Conservation (phyloP, 108 stramenopile species). For the Licmophora abbreviata region DNA sequence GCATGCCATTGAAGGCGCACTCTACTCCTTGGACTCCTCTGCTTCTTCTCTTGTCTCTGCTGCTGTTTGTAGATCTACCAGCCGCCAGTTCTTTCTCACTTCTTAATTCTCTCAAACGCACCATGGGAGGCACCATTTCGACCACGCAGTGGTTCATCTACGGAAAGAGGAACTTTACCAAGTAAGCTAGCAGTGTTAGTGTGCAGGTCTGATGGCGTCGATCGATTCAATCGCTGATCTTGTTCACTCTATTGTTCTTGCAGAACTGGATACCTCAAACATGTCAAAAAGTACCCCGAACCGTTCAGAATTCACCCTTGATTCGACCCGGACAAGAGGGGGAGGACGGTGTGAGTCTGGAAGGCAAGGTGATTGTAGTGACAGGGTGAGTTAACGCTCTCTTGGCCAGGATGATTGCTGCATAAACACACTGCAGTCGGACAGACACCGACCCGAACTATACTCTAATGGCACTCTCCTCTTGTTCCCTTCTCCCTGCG, state of each 20-base stretch:
- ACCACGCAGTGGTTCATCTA: slow-evolving; percentile 67
- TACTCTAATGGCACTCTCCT: not conserved
- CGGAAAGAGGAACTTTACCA: slow-evolving; percentile 67
- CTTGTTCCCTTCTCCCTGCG: not conserved
- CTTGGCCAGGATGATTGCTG: not conserved
- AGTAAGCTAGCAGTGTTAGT: no score
- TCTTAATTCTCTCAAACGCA: no score
- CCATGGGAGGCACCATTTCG: slow-evolving; percentile 42
- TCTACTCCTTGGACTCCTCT: no score
- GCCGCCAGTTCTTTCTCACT: no score
- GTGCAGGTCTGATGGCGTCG: no score
- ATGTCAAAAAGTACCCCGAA: slow-evolving; percentile 47
- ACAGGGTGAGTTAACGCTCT: slow-evolving; percentile 30
- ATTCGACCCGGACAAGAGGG: slow-evolving; percentile 22
- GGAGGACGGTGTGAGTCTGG: slow-evolving; percentile 60
- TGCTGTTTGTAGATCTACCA: no score
- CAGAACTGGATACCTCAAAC: slow-evolving; percentile 64
- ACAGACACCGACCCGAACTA: not conserved
- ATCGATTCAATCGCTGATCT: no score
- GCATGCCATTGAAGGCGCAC: no score
- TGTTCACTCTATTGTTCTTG: no score
- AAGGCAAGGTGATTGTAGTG: slow-evolving; percentile 63
- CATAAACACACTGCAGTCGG: not conserved
- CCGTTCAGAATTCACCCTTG: slow-evolving; percentile 48
- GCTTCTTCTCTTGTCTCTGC: no score